Percentiles rank a stretch among this genome's conserved stretches.
phyloP scores from a whole-genome alignment of 805 yeast species.

The Metschnikowia hibisci region DNA sequence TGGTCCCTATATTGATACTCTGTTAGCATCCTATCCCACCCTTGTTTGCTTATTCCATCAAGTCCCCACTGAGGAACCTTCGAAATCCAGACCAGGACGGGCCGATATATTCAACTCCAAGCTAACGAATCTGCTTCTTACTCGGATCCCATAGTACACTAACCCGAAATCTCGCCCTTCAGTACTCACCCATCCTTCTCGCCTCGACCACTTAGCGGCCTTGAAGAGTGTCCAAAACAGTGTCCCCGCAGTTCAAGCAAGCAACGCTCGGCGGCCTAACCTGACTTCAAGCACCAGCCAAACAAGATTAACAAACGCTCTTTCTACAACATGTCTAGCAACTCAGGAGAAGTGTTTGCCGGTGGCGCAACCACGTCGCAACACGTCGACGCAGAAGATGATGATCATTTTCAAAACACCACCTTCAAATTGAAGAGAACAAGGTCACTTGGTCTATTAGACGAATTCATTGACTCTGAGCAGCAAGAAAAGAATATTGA shows the following conservation, averaged over 20 bases:
- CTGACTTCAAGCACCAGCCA: not conserved
- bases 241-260: not conserved
- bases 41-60: slow-evolving; percentile 5
- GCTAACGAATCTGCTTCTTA: not conserved
- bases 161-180: not conserved
- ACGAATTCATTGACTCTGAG: slow-evolving; percentile 55
- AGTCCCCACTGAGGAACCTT: slow-evolving; percentile 6
- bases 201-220: not conserved
- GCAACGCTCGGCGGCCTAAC: not conserved
- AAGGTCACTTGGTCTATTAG: slow-evolving; percentile 75
- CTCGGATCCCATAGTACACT: not conserved
- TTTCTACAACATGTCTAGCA: slow-evolving; percentile 9
- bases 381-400: slow-evolving; percentile 67
- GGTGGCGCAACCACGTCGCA: slow-evolving; percentile 64
- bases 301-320: not conserved
- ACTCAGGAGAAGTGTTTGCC: slow-evolving; percentile 32
- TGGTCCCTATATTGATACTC: slow-evolving; percentile 1
- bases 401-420: slow-evolving; percentile 63
- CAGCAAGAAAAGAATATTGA: slow-evolving; percentile 16
- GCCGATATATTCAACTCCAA: not conserved
- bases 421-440: slow-evolving; percentile 78
- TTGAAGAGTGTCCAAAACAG: not conserved
- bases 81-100: slow-evolving; percentile 2
- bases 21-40: slow-evolving; percentile 2
- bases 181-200: not conserved